Percentiles rank a stretch among this genome's conserved stretches.
phyloP scores from a whole-genome alignment of 371 early-diverging fungal genomes.

The Aphelidium insulamus region DNA sequence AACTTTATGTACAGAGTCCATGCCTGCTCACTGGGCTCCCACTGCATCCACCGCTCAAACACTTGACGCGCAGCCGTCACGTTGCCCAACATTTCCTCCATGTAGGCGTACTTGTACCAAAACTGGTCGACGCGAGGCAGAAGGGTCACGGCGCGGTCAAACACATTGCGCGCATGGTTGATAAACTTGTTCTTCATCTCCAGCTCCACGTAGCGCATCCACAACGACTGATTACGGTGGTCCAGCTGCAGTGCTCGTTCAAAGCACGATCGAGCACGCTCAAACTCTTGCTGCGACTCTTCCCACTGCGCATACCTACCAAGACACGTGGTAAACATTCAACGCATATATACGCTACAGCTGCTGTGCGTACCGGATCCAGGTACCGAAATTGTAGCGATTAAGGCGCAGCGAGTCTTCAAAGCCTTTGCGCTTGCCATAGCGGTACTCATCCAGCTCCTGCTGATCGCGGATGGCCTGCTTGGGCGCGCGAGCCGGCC shows the following conservation, averaged over 20 bases:
- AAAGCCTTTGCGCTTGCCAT: slow-evolving; percentile 75
- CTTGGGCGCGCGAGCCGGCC: slow-evolving; percentile 43
- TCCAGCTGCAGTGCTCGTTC: slow-evolving; percentile 85
- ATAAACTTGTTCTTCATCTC: slow-evolving; percentile 87
- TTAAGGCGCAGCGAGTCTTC: slow-evolving; percentile 78
- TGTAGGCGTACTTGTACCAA: slow-evolving; percentile 93
- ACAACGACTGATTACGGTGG: slow-evolving; percentile 57
- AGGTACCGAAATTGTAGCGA: slow-evolving; percentile 55
- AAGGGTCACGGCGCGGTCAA: slow-evolving; percentile 70
- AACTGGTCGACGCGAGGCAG: slow-evolving; percentile 85
- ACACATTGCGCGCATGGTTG: slow-evolving; percentile 75
- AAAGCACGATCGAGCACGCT: slow-evolving; percentile 67
- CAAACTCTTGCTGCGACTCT: slow-evolving; percentile 61
- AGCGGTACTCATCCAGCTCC: slow-evolving; percentile 71
- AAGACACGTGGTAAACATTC: too few species aligned
- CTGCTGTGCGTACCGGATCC: slow-evolving; percentile 92
- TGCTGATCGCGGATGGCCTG: slow-evolving; percentile 81
- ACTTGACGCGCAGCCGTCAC: slow-evolving; percentile 70
- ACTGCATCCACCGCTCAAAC: slow-evolving; percentile 96
- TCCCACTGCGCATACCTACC: slow-evolving; percentile 95
- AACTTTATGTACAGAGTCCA: slow-evolving; percentile 88
- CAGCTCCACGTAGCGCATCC: slow-evolving; percentile 84
- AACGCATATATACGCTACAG: too few species aligned
- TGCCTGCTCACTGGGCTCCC: slow-evolving; percentile 81
- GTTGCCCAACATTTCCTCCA: slow-evolving; percentile 89